Evolutionary conservation across 331 rosid genomes (phyloP).

Genomic region (Phaseolus coccineus): DNA sequence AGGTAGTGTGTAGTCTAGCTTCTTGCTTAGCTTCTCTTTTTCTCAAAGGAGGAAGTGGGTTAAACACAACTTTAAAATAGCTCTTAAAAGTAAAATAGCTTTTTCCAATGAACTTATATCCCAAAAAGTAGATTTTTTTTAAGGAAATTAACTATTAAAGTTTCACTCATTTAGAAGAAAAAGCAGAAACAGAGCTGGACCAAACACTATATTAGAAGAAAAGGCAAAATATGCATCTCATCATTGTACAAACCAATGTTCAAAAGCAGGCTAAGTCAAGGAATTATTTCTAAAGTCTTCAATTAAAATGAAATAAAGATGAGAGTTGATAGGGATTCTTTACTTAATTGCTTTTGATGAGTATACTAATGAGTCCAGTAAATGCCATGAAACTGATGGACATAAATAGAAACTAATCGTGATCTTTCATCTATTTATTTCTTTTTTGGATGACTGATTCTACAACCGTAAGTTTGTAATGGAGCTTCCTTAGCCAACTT

Average conservation of each 20-base stretch:
- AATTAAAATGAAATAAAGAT: slow-evolving; percentile 4
- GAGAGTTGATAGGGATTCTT: slow-evolving; percentile 40
- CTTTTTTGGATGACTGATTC: background rate
- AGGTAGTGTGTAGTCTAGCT: background rate
- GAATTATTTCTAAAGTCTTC: background rate
- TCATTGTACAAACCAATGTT: background rate
- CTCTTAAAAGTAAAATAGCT: background rate
- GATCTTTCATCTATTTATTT: slow-evolving; percentile 33
- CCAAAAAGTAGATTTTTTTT: background rate
- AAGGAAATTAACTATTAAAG: background rate
- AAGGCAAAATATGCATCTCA: background rate
- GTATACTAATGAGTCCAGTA: slow-evolving; percentile 7
- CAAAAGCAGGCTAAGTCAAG: background rate
- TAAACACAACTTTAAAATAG: background rate
- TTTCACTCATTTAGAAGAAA: background rate
- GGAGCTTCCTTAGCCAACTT: slow-evolving; percentile 1
- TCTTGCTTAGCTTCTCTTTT: background rate
- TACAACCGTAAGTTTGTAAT: background rate
- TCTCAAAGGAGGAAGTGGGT: background rate
- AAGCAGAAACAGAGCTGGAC: background rate
- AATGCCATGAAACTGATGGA: slow-evolving; percentile 3
- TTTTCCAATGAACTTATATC: background rate
- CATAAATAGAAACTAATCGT: slow-evolving; percentile 10
- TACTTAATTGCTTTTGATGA: slow-evolving; percentile 24
- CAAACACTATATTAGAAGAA: background rate